A percentile compares a stretch with the other conserved stretches of the same genome.
phyloP scores from a whole-genome alignment of 2,329 filamentous ascomycete species.

The Huntiella abstrusa region DNA sequence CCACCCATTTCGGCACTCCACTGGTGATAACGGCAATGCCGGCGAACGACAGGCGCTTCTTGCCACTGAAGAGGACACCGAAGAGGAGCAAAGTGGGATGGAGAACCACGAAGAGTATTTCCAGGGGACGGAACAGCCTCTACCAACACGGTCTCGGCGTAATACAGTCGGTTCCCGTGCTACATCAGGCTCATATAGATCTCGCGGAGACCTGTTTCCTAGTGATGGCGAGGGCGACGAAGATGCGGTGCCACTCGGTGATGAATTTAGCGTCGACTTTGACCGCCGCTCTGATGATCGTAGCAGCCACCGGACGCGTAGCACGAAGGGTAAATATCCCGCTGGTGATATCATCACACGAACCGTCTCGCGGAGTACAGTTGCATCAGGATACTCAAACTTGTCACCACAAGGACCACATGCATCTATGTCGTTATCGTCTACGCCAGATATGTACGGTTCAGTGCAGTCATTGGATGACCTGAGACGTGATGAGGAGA shows the following conservation, averaged over 20 bases:
- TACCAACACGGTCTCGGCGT: slow-evolving; percentile 39
- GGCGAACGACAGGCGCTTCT: slow-evolving; percentile 56
- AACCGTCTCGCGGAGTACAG: slow-evolving; percentile 39
- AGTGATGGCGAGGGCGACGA: slow-evolving; percentile 75
- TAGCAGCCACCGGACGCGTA: slow-evolving; percentile 45
- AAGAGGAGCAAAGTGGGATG: neutral
- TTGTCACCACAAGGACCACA: slow-evolving; percentile 14
- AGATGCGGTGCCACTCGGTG: slow-evolving; percentile 79
- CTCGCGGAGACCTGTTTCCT: slow-evolving; percentile 74
- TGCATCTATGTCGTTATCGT: slow-evolving; percentile 1
- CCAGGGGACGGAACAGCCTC: slow-evolving; percentile 24
- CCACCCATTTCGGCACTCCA: slow-evolving; percentile 42
- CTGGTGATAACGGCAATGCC: slow-evolving; percentile 7
- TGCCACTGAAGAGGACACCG: slow-evolving; percentile 12
- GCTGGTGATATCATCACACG: slow-evolving; percentile 24
- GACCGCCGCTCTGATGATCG: slow-evolving; percentile 53
- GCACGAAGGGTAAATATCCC: slow-evolving; percentile 39
- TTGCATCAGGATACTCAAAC: slow-evolving; percentile 25
- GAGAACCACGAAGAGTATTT: slow-evolving; percentile 21
- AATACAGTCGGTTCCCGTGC: slow-evolving; percentile 61
- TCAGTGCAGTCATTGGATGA: slow-evolving; percentile 27
- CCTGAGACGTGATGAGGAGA: slow-evolving; percentile 33
- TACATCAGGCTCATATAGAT: slow-evolving; percentile 72
- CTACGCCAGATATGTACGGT: slow-evolving; percentile 15
- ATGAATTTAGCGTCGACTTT: slow-evolving; percentile 75